Base-by-base conservation (phyloP, 352 stramenopile species). In the Globisporangium camurandrum region DNA sequence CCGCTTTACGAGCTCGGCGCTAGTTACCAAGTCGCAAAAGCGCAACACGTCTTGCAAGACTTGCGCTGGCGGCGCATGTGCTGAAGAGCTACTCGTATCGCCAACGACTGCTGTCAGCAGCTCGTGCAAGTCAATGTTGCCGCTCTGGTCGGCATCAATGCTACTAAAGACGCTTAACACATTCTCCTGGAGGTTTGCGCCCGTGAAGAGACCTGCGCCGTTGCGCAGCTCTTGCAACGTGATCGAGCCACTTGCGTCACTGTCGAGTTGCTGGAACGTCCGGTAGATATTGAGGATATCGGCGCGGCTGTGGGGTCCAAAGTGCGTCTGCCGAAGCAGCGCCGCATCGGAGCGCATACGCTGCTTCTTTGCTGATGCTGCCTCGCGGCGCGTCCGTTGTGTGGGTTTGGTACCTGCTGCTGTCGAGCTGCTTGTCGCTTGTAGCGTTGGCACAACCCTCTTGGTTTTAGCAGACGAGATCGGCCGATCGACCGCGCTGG, bases 121-220 rank as follows among this genome's bases (percentile, higher is more conserved):
- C 46, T 92, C 80, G 1, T 62, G 55, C 22, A 92, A 59, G 36
- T 92, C 80, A 39, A 92, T 84, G 22, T 79, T 67, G 19, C 80
- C 80, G 53, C 79, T 92, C 17, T 85, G 66, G 54, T 92, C 77
- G 34, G 69, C 59, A 57, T 92, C 80, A 46, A 92, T 74, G 34
- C 73, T 84, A 49, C 64, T 78, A 59, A 92, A 92, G 44, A 92
- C 85, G 26, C 80, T 79, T 43, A 71, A 69, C 2, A 88, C 57
- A 27, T 87, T 86, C 17, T 86, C 71, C 17, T 83, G 74, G 58
- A 88, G 64, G 20, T 86, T 66, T 2, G 67, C 71, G 9, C 76
- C 75, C 0, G 70, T 62, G 54, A 87, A 85, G 16, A 87, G 58
- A 12, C 70, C 74, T 1, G 73, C 65, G n/a, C 70, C 75, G 17